Evolutionary conservation across 2,329 filamentous ascomycete genomes (phyloP), one percentile per base, ranked within the genome.

Genomic region (Fusarium sp.): DNA sequence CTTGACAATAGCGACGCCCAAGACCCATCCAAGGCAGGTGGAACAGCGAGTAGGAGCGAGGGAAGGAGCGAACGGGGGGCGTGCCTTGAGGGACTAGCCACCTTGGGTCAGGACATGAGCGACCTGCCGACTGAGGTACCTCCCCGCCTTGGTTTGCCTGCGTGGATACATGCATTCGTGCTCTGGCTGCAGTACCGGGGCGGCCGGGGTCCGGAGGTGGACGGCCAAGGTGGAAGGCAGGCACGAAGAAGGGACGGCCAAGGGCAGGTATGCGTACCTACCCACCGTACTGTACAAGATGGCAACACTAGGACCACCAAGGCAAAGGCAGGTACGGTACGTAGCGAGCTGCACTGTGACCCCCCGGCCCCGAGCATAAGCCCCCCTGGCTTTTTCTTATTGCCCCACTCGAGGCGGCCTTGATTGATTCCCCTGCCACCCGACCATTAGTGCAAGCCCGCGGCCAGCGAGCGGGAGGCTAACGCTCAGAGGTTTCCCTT

Each of bases 141-240:
- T 58, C 18, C 47, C 47, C 31, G 47, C 47, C 47, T 31, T 13
- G 4, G 47, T 54, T 54, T 54, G 18, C 27, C 47, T 20, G 18
- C 11, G 27, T 31, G 47, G 25, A 11, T 54, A 54, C 70, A 71
- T 74, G 66, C 52, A 63, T 71, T 71, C 58, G 70, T 71, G 47
- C 66, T 68, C 67, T 74, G 50, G 50, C 71, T 72, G 63, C 69
- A 70, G 62, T 70, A 70, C 72, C 72, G 59, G 58, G 50, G 40
- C 63, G 74, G 62, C 72, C 69, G 56, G 72, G 72, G 69, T 70
- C 31, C 22, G 27, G 35, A 54, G 47, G 18, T 13, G 18, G 47
- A 47, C 20, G 42, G 35, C 36, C 38, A 45, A 47, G 35, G 31
- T 36, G 52, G 31, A 16, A 67, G 70, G 54, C 40, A 70, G 58